Evolutionary conservation across 768 basidiomycete species (phyloP), one percentile per base, ranked within the genome.

Genomic region (Xerocomus spinulosus): DNA sequence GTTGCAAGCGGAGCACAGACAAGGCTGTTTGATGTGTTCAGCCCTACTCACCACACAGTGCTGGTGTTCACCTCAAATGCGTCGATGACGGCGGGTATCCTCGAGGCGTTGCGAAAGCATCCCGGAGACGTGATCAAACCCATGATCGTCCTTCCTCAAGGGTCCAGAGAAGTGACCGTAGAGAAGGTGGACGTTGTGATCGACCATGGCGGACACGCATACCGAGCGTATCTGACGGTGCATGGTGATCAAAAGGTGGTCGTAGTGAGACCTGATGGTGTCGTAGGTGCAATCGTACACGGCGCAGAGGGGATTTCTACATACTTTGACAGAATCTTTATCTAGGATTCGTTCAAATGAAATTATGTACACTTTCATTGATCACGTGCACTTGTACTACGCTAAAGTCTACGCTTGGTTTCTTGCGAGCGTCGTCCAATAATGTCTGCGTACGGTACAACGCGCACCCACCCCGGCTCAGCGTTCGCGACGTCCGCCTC

Each of bases 361-460:
- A n/a, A n/a, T n/a, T n/a, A n/a, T n/a, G n/a, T n/a, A n/a, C n/a
- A n/a, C n/a, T n/a, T n/a, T n/a, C 8, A 21, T 32, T 2, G 14
- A 42, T 52, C 58, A 59, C 58, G 58, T 59, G 58, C 14, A 0
- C 4, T 35, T 7, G 4, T 10, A 24, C 5, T 34, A 35, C 17
- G 17, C 17, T 20, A 37, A 40, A 47, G 37, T 49, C 46, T 28
- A n/a, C 24, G 4, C 35, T 48, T 42, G 7, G 36, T 42, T n/a
- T 24, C 29, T 25, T 49, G 44, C 4, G 39, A 40, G 44, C 21
- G 30, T 49, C 41, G 21, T 46, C 50, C 46, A 48, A n/a, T n/a
- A n/a, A 81, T 80, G 78, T 78, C 77, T 29, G 68, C 70, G 48
- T 80, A 75, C 68, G 77, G 75, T 43, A 73, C 78, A 38, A 73